A percentile compares a stretch with the other conserved stretches of the same genome.
Conservation (phyloP, 1,284 basidiomycete species). For the Sphaerobolus stellatus region DNA sequence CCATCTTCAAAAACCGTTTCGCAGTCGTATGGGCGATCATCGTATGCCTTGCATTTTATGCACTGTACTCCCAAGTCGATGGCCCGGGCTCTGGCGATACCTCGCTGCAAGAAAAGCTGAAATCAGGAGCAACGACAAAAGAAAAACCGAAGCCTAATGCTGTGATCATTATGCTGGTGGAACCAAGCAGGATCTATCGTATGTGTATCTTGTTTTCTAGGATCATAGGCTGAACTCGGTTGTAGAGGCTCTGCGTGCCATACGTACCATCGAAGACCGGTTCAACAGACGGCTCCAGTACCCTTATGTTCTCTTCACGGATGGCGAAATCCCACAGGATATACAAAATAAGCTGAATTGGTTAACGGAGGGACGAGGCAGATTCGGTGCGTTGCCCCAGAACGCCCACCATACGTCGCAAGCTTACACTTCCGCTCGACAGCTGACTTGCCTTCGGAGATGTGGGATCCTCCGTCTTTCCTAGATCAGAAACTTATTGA, state of each 20-base stretch:
- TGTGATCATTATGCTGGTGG: conserved; percentile 13
- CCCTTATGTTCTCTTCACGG: conserved; percentile 10
- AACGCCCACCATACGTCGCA: background rate
- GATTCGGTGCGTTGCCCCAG: conserved; percentile 3
- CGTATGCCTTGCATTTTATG: too few species aligned
- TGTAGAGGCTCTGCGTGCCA: conserved; percentile 8
- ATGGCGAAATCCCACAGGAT: background rate
- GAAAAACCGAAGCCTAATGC: conserved; percentile 13
- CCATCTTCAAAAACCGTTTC: too few species aligned
- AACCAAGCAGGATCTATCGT: conserved; percentile 4
- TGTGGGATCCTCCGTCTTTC: conserved; percentile 8
- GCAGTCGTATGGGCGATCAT: too few species aligned
- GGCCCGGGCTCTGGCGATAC: too few species aligned
- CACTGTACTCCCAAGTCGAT: too few species aligned
- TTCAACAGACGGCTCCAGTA: conserved; percentile 10
- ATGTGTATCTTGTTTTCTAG: background rate
- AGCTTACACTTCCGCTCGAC: background rate
- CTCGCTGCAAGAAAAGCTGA: too few species aligned
- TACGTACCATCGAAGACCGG: conserved; percentile 10
- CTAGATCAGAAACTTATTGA: conserved; percentile 1
- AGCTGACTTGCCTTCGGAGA: conserved; percentile 8
- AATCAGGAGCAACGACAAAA: too few species aligned
- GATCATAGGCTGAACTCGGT: background rate
- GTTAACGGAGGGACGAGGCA: conserved; percentile 4
- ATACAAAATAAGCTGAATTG: conserved; percentile 3